Evolutionary conservation across 371 early-diverging fungal genomes (phyloP).

Genomic region (Mucor racemosus): DNA sequence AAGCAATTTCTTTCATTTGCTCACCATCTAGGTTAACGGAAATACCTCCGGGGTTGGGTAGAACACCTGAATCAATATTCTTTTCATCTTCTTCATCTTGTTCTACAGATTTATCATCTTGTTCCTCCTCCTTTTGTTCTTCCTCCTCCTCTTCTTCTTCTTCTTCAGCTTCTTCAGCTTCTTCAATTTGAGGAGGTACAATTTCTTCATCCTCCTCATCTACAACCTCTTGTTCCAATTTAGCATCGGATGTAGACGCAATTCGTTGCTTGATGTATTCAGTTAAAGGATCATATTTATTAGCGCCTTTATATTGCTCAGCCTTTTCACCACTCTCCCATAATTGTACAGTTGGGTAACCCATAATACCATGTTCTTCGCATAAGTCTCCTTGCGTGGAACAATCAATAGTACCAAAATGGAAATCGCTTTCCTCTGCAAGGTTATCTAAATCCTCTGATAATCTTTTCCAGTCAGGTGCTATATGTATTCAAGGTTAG

Average conservation of each 20-base stretch:
- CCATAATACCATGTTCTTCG: constrained; percentile 56
- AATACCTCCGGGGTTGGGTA: constrained; percentile 38
- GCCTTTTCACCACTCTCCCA: constrained; percentile 64
- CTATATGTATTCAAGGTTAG: constrained; percentile 26
- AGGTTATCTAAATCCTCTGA: constrained; percentile 39
- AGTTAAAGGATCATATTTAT: constrained; percentile 28
- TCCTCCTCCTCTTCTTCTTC: constrained; percentile 8
- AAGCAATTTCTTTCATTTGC: constrained; percentile 24
- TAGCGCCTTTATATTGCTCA: constrained; percentile 42
- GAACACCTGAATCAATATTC: not conserved
- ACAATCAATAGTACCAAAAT: constrained; percentile 83
- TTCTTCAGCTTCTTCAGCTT: constrained; percentile 5
- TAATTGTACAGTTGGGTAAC: constrained; percentile 70
- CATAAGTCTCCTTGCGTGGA: constrained; percentile 70
- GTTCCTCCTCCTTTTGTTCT: not conserved
- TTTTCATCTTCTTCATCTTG: not conserved
- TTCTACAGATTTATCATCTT: not conserved
- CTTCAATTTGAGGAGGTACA: not conserved
- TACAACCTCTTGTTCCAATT: constrained; percentile 9
- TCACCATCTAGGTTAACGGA: constrained; percentile 35
- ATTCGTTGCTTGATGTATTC: constrained; percentile 35
- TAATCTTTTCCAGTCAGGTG: constrained; percentile 57
- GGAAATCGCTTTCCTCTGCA: constrained; percentile 48
- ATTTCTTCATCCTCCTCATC: constrained; percentile 4
- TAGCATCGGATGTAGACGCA: not conserved